Base-by-base conservation (phyloP, 2,329 filamentous ascomycete genomes). In the Sporothrix variecibatus region DNA sequence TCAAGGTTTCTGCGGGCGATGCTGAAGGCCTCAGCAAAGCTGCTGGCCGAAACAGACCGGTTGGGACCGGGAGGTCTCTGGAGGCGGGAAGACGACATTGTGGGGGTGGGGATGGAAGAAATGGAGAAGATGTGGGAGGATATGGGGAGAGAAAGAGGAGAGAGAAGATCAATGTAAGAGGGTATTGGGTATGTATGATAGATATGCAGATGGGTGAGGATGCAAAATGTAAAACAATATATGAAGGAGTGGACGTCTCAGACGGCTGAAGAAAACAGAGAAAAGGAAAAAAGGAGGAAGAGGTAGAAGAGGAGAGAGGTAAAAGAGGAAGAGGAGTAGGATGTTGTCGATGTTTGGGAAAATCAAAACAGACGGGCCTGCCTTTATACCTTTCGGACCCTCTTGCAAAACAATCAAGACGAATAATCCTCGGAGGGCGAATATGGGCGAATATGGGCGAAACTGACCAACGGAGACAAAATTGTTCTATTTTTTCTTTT, bases 1-100 rank as follows among this genome's bases (percentile, higher is more conserved):
- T 78, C 77, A 2, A 82, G 78, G 74, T 78, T 79, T 62, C 75
- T 75, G 34, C 81, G 79, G 17, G 81, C 81, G 17, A 75, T 77
- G 53, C 78, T 78, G 73, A 82, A 82, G n/a, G 79, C 77, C 73
- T 80, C 79, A 46, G 81, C 81, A 65, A 82, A 81, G 76, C 79
- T 80, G 77, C 79, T 81, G 51, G 75, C 75, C 11, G 75, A 76
- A n/a, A 73, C 71, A n/a, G 78, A 77, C 72, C 81, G 79, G 73
- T 76, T 70, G 53, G 77, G 78, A 68, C 78, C 77, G 40, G 77
- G 75, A 17, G 80, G 81, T 77, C 80, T 78, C 71, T 79, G 76
- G 34, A 78, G 77, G 17, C 75, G 72, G 9, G 43, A 49, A 49
- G 43, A 49, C 8, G 79, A 77, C 76, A 80, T 80, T 73, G 12